phyloP scores from a whole-genome alignment of 495 filamentous ascomycete genomes.

The Lasiosphaeria miniovina region DNA sequence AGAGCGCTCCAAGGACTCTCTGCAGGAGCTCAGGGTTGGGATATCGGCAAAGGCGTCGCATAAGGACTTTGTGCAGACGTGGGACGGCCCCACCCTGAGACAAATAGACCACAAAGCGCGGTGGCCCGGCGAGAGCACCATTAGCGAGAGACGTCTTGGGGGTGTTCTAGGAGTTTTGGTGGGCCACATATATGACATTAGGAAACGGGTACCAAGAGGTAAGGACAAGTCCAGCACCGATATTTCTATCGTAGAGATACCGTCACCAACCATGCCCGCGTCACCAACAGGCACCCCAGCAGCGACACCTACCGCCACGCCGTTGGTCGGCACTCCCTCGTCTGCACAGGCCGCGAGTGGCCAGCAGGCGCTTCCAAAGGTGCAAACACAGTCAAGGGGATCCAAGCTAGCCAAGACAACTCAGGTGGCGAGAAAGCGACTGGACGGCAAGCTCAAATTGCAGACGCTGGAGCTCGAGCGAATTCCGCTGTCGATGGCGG shows the following conservation, averaged over 20 bases:
- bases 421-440: conserved; percentile 19
- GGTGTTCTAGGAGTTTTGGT: conserved; percentile 74
- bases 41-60: conserved; percentile 60
- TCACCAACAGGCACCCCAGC: conserved; percentile 5
- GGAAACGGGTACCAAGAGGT: conserved; percentile 20
- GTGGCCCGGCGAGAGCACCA: conserved; percentile 50
- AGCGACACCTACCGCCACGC: neutral
- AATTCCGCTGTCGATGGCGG: conserved; percentile 67
- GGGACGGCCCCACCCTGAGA: conserved; percentile 55
- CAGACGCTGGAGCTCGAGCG: conserved; percentile 80
- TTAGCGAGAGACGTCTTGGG: conserved; percentile 52
- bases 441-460: conserved; percentile 60
- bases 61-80: conserved; percentile 58
- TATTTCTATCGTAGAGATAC: neutral
- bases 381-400: neutral
- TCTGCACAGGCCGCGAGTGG: neutral
- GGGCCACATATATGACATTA: conserved; percentile 62
- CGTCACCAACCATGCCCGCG: conserved; percentile 2
- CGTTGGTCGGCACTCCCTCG: neutral
- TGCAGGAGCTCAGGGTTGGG: conserved; percentile 78
- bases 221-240: conserved; percentile 4
- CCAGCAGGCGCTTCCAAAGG: neutral
- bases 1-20: conserved; percentile 61
- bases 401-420: conserved; percentile 1
- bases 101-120: conserved; percentile 55